Percentiles rank a stretch among this genome's conserved stretches.
phyloP scores from a whole-genome alignment of 2,329 filamentous ascomycete species.

The Talaromyces sp. region DNA sequence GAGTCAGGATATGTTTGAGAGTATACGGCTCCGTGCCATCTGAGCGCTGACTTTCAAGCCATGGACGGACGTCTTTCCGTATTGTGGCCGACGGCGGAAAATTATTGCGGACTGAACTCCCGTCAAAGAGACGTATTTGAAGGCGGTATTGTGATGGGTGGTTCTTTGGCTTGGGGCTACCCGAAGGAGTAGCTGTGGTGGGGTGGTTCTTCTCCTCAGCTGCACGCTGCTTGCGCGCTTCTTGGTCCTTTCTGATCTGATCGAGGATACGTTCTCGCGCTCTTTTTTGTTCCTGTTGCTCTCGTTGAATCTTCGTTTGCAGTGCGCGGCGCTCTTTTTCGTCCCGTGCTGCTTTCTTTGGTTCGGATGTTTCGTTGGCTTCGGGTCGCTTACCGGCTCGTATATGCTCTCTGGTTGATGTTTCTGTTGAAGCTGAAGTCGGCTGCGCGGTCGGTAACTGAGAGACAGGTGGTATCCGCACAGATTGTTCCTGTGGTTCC shows the following conservation, averaged over 20 bases:
- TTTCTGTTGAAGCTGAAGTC: conserved; percentile 16
- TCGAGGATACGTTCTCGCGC: conserved; percentile 69
- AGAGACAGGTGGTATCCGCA: not conserved
- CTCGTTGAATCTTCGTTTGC: conserved; percentile 59
- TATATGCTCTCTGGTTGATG: conserved; percentile 27
- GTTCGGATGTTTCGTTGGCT: conserved; percentile 4
- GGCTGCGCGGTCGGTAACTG: conserved; percentile 17
- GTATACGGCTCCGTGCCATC: conserved; percentile 65
- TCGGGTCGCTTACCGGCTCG: conserved; percentile 21
- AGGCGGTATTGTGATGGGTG: conserved; percentile 51
- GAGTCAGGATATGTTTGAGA: conserved; percentile 79
- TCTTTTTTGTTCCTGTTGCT: conserved; percentile 62
- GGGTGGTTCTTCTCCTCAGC: conserved; percentile 22
- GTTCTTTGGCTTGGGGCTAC: conserved; percentile 16
- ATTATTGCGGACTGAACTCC: conserved; percentile 68
- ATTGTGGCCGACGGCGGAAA: conserved; percentile 66
- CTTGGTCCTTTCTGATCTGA: conserved; percentile 73
- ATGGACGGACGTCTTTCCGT: conserved; percentile 63
- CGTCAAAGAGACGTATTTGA: conserved; percentile 80
- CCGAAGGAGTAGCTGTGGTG: not conserved
- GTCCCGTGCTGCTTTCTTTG: conserved; percentile 8
- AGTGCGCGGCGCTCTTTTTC: conserved; percentile 49
- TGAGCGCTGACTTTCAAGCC: conserved; percentile 65
- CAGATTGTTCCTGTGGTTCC: not conserved
- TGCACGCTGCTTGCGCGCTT: conserved; percentile 58